Evolutionary conservation across 768 basidiomycete genomes (phyloP).

Genomic region (Astraeus odoratus): DNA sequence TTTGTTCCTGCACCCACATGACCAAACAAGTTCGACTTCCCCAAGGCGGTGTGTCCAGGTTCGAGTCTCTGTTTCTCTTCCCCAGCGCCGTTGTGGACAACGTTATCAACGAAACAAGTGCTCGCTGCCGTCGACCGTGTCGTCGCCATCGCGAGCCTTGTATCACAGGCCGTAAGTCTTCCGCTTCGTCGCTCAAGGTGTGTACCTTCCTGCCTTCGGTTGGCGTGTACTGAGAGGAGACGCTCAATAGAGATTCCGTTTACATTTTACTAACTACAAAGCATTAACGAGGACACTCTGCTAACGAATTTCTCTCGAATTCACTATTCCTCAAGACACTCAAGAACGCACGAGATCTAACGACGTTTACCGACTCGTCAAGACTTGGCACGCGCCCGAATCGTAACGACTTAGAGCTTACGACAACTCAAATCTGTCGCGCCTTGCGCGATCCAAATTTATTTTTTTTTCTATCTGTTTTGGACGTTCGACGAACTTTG

Average conservation of each 20-base stretch:
- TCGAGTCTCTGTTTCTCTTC: conserved; percentile 12
- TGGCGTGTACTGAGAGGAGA: neutral
- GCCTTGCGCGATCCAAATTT: neutral
- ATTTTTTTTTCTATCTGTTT: conserved; percentile 7
- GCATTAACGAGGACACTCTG: conserved; percentile 15
- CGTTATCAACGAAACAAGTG: conserved; percentile 12
- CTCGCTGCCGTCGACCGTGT: conserved; percentile 16
- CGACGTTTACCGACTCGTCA: conserved; percentile 12
- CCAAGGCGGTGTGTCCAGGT: neutral
- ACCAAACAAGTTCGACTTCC: conserved; percentile 30
- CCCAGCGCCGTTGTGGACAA: conserved; percentile 14
- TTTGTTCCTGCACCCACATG: conserved; percentile 21
- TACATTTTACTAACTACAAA: conserved; percentile 16
- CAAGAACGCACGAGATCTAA: conserved; percentile 11
- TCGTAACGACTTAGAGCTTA: conserved; percentile 18
- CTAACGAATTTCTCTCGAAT: conserved; percentile 19
- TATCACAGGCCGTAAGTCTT: conserved; percentile 21
- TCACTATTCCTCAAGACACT: conserved; percentile 10
- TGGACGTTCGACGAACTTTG: conserved; percentile 11
- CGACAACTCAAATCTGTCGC: conserved; percentile 13
- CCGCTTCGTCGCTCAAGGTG: conserved; percentile 18
- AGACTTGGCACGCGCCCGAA: conserved; percentile 11
- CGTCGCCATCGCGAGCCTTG: conserved; percentile 16
- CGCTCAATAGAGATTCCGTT: conserved; percentile 6
- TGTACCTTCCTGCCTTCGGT: neutral